Evolutionary conservation across 768 basidiomycete species (phyloP).

Genomic region (Cubamyces lactineus): DNA sequence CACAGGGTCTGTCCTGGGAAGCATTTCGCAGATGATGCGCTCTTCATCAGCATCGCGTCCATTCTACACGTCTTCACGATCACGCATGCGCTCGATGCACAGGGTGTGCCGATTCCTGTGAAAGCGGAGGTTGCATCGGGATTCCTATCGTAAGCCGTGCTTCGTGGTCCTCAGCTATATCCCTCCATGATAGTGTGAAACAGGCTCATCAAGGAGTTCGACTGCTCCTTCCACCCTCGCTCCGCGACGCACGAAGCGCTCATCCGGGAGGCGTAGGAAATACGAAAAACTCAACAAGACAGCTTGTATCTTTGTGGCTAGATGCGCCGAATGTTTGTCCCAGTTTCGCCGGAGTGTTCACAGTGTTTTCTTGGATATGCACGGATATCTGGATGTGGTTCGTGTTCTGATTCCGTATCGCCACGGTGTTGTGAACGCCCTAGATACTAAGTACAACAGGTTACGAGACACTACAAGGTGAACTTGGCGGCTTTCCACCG

Average conservation of each 20-base stretch:
- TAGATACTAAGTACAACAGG: too few relatives aligned
- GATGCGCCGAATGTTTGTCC: too few relatives aligned
- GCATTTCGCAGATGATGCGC: constrained; percentile 13
- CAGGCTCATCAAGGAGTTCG: neutral
- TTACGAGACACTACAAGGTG: too few relatives aligned
- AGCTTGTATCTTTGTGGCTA: too few relatives aligned
- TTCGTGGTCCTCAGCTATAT: neutral
- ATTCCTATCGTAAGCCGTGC: constrained; percentile 11
- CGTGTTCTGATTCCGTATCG: too few relatives aligned
- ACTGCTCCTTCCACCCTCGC: neutral
- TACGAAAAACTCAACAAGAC: too few relatives aligned
- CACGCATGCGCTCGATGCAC: constrained; percentile 1
- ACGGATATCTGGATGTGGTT: too few relatives aligned
- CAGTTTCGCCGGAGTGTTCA: too few relatives aligned
- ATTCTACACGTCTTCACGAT: constrained; percentile 23
- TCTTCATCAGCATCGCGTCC: constrained; percentile 22
- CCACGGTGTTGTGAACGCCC: too few relatives aligned
- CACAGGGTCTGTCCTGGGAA: constrained; percentile 25
- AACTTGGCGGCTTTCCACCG: too few relatives aligned
- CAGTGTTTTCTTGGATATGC: too few relatives aligned
- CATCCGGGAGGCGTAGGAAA: neutral
- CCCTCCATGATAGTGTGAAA: too few relatives aligned
- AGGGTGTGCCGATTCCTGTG: constrained; percentile 13
- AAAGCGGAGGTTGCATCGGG: constrained; percentile 5
- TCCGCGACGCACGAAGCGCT: neutral